These are phyloP conservation scores for Tolypocladium tropicale DNA, from an alignment of 2,329 filamentous ascomycete genomes.

Conservation along the genomic window DNA sequence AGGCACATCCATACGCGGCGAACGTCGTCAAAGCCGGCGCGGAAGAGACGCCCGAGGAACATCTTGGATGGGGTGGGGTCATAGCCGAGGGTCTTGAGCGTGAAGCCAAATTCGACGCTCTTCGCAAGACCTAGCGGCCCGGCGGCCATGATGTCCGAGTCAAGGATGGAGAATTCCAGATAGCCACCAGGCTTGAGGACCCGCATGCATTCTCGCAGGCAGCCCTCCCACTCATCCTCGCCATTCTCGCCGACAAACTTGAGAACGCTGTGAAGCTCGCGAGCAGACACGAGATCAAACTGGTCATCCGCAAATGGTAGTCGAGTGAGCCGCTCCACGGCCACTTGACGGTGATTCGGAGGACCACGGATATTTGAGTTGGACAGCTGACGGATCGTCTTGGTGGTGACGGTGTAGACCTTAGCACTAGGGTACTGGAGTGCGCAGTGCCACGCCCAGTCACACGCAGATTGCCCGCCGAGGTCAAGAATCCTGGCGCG, in stretches of 20 bases:
- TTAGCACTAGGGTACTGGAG: slow-evolving; percentile 75
- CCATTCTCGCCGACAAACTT: slow-evolving; percentile 59
- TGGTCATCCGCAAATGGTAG: slow-evolving; percentile 78
- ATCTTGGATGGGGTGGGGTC: slow-evolving; percentile 74
- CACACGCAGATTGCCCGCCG: slow-evolving; percentile 72
- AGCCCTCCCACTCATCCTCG: slow-evolving; percentile 79
- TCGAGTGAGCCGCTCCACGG: slow-evolving; percentile 64
- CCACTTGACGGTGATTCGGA: slow-evolving; percentile 74
- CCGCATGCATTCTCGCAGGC: slow-evolving; percentile 76
- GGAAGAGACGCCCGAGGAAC: slow-evolving; percentile 65
- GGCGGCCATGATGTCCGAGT: slow-evolving; percentile 81
- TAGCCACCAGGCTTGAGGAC: slow-evolving; percentile 89
- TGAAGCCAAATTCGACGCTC: slow-evolving; percentile 85
- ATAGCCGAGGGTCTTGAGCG: slow-evolving; percentile 80
- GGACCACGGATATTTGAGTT: slow-evolving; percentile 74
- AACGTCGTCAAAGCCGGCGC: slow-evolving; percentile 67
- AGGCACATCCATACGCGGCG: slow-evolving; percentile 84
- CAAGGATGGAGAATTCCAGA: slow-evolving; percentile 81
- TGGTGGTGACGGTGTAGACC: slow-evolving; percentile 79
- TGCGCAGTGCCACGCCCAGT: slow-evolving; percentile 94
- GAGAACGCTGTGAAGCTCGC: slow-evolving; percentile 75
- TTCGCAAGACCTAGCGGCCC: slow-evolving; percentile 72
- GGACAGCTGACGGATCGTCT: slow-evolving; percentile 57
- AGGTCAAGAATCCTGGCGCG: slow-evolving; percentile 71
- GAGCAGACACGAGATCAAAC: slow-evolving; percentile 87